Evolutionary conservation across 2,329 filamentous ascomycete species (phyloP).

Genomic region (Colletotrichum sp.): DNA sequence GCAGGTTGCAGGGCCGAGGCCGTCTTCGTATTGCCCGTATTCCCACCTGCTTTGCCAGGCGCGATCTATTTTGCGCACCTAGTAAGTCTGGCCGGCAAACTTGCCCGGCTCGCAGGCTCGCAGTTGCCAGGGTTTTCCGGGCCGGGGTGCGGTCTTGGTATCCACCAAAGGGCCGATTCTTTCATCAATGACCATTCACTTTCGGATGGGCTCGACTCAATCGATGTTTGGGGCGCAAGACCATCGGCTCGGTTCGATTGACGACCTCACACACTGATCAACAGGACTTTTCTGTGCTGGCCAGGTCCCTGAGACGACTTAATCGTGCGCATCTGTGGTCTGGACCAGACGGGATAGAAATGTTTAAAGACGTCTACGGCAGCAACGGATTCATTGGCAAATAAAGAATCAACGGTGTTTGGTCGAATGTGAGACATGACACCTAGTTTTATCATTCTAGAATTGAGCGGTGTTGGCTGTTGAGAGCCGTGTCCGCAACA

Average conservation of each 20-base stretch:
- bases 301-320: not conserved
- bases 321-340: not conserved
- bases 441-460: not conserved
- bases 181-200: not conserved
- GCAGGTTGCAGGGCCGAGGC: accelerated
- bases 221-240: not conserved
- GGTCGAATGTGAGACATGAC: accelerated
- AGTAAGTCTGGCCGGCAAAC: not conserved
- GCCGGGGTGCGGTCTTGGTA: not conserved
- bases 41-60: no score
- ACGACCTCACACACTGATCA: not conserved
- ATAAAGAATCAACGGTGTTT: not conserved
- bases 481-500: not conserved
- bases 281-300: not conserved
- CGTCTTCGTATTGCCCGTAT: no score
- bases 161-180: not conserved
- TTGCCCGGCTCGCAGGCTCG: not conserved
- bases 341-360: not conserved
- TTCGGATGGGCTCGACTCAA: not conserved
- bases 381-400: not conserved
- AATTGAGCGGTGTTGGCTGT: not conserved
- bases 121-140: not conserved
- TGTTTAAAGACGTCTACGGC: accelerated
- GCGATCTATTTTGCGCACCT: not conserved
- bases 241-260: not conserved